These are phyloP conservation scores for Zychaea mexicana DNA, from an alignment of 371 early-diverging fungal genomes.

Conservation along the genomic window DNA sequence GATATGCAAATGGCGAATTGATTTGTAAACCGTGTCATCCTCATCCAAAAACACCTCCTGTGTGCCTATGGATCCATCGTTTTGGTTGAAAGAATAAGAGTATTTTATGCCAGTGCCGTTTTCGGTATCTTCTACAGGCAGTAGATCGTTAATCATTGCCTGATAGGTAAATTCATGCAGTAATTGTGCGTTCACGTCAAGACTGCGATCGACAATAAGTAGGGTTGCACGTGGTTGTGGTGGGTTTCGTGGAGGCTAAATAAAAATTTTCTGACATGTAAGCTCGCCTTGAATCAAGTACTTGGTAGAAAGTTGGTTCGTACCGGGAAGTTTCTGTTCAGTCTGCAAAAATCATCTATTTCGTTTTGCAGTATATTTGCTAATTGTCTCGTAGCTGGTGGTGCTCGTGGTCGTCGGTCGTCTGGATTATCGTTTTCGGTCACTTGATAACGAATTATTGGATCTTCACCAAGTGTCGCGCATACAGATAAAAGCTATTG, in stretches of 20 bases:
- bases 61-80: conserved; percentile 50
- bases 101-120: conserved; percentile 62
- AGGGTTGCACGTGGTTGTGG: conserved; percentile 71
- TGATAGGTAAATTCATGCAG: conserved; percentile 96
- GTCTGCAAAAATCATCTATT: conserved; percentile 62
- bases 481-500: conserved; percentile 70
- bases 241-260: conserved; percentile 45
- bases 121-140: conserved; percentile 66
- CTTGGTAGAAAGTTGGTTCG: conserved; percentile 1
- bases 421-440: conserved; percentile 58
- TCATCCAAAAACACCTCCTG: conserved; percentile 71
- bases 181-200: conserved; percentile 87
- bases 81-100: conserved; percentile 54
- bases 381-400: conserved; percentile 38
- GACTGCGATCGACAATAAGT: conserved; percentile 88
- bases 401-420: neutral
- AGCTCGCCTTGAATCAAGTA: too few relatives aligned
- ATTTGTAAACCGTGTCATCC: conserved; percentile 76
- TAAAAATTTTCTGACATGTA: neutral
- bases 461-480: conserved; percentile 80
- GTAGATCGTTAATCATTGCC: conserved; percentile 89
- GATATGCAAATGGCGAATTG: conserved; percentile 92
- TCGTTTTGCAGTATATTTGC: conserved; percentile 74
- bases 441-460: conserved; percentile 84
- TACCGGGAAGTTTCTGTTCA: conserved; percentile 66